Evolutionary conservation across 2,329 filamentous ascomycete genomes (phyloP).

Genomic region (Fusarium redolens): DNA sequence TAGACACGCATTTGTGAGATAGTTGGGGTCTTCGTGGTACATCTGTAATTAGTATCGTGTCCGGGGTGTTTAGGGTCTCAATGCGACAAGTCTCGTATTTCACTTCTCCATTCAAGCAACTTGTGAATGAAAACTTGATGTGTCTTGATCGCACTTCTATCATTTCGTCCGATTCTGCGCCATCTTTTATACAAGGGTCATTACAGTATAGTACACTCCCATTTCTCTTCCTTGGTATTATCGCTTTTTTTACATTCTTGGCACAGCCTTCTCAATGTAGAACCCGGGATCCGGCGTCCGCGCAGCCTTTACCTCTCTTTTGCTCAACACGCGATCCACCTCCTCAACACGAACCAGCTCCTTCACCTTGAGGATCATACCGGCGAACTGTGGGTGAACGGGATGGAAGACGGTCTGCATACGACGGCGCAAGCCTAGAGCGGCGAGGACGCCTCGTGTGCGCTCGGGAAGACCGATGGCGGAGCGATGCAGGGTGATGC

Average conservation of each 20-base stretch:
- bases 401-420: conserved; percentile 91
- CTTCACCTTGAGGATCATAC: conserved; percentile 94
- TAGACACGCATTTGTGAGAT: conserved; percentile 35
- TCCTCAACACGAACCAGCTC: conserved; percentile 87
- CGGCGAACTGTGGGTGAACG: conserved; percentile 82
- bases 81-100: background rate
- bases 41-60: conserved; percentile 17
- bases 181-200: conserved; percentile 43
- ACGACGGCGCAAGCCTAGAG: conserved; percentile 86
- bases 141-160: conserved; percentile 19
- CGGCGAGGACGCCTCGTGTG: conserved; percentile 82
- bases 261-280: conserved; percentile 73
- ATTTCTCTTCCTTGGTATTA: conserved; percentile 7
- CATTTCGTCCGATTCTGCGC: conserved; percentile 5
- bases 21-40: conserved; percentile 24
- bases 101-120: background rate
- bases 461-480: conserved; percentile 88
- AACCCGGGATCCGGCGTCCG: conserved; percentile 84
- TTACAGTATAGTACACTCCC: conserved; percentile 49
- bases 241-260: conserved; percentile 30
- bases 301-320: conserved; percentile 75
- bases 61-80: conserved; percentile 2
- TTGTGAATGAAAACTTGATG: background rate
- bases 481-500: conserved; percentile 89
- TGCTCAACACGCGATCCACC: conserved; percentile 73